phyloP scores from a whole-genome alignment of 257 asterid species.

The Gentiana straminea region DNA sequence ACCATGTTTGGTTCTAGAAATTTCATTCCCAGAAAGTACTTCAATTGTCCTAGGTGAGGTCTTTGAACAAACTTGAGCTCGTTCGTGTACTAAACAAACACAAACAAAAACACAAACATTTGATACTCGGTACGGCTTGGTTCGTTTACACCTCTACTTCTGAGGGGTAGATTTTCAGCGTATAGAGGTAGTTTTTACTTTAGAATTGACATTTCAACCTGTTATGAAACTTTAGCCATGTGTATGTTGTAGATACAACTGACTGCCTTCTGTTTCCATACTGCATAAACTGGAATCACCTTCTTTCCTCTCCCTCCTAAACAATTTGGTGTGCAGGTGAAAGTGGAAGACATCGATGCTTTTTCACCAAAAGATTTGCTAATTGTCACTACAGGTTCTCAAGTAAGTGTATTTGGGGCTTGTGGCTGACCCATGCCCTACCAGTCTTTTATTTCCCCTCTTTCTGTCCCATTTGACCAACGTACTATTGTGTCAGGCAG shows the following conservation, averaged over 20 bases:
- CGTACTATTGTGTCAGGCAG: slow-evolving; percentile 65
- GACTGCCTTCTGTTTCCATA: not conserved
- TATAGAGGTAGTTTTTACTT: too few relatives aligned
- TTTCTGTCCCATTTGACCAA: slow-evolving; percentile 16
- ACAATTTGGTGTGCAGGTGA: slow-evolving; percentile 40
- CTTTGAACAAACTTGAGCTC: too few relatives aligned
- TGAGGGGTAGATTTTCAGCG: too few relatives aligned
- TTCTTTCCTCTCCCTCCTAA: not conserved
- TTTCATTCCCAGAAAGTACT: too few relatives aligned
- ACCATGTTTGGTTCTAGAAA: too few relatives aligned
- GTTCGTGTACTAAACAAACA: too few relatives aligned
- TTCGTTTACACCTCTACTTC: too few relatives aligned
- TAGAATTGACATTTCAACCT: too few relatives aligned
- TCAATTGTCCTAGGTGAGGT: too few relatives aligned
- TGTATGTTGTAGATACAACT: not conserved
- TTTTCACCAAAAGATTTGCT: slow-evolving; percentile 95
- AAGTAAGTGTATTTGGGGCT: slow-evolving; percentile 41
- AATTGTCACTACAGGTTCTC: slow-evolving; percentile 98
- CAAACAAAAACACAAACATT: too few relatives aligned
- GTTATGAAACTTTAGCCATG: too few relatives aligned
- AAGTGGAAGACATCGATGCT: slow-evolving; percentile 93
- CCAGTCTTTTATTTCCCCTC: not conserved
- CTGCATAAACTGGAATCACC: not conserved
- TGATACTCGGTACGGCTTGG: too few relatives aligned
- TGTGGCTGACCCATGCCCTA: slow-evolving; percentile 1